Conservation (phyloP, 768 basidiomycete species). For the Suillus plorans region DNA sequence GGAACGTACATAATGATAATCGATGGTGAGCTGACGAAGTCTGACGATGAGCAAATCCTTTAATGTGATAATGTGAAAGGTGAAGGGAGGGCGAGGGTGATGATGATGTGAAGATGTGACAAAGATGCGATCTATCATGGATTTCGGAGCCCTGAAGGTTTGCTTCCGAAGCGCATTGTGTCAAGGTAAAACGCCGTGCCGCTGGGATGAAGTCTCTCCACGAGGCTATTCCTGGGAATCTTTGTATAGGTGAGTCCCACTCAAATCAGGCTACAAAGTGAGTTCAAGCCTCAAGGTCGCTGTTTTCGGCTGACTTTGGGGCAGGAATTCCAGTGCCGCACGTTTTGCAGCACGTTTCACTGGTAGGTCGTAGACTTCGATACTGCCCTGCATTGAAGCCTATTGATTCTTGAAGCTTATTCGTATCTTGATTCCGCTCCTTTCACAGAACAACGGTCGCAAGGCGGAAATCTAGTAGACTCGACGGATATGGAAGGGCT, state of each 20-base stretch:
- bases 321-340: neutral
- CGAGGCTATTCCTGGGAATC: slow-evolving; percentile 5
- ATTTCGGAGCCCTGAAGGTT: slow-evolving; percentile 1
- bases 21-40: neutral
- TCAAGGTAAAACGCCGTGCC: slow-evolving; percentile 3
- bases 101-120: slow-evolving; percentile 1
- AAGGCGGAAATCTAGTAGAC: slow-evolving; percentile 24
- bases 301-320: neutral
- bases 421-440: neutral
- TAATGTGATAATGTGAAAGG: slow-evolving; percentile 4
- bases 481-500: slow-evolving; percentile 24
- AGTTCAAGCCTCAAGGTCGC: neutral
- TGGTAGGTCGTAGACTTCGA: neutral
- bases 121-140: neutral
- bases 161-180: slow-evolving; percentile 2
- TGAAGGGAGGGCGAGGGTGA: neutral
- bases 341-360: neutral
- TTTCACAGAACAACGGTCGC: slow-evolving; percentile 10
- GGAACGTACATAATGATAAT: neutral
- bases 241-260: neutral
- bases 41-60: neutral
- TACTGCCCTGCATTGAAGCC: neutral
- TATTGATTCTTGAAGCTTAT: neutral
- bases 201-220: slow-evolving; percentile 6
- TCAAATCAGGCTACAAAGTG: neutral